Base-by-base conservation (phyloP, 1,139 yeast species). In the Candida labiduridarum region DNA sequence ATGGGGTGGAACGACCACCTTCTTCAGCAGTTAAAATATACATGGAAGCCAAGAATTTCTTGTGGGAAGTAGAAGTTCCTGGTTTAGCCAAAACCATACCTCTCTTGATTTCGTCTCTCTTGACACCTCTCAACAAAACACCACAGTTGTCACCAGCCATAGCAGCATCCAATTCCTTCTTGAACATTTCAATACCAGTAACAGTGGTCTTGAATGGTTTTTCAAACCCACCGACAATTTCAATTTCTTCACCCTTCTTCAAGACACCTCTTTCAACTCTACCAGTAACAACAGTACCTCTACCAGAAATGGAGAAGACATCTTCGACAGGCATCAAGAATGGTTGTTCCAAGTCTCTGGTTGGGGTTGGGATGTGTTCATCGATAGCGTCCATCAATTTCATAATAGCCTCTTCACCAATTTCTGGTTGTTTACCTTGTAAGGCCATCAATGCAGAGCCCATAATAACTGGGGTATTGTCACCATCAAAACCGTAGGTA, bases 91-190 rank as follows among this genome's bases (percentile, higher is more conserved):
- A 79, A 62, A 94, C 96, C 98, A 94, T 94, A 79, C 99, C 99
- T 80, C 99, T 90, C 76, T 83, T 82, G 63, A 94, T 81, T 68
- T 94, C 96, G 68, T 94, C 99, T 80, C 98, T 91, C 85, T 91
- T 92, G 70, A 92, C 84, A 83, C 99, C 99, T 83, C 99, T 91
- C 72, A 94, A 83, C 72, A 94, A 80, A 64, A 94, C 85, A 78
- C 99, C 99, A 72, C 97, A 96, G 76, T 95, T 94, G 80, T 94
- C 99, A 81, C 99, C 99, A 66, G 97, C 98, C 85, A 87, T 88
- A 61, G 98, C 98, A 65, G 85, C 83, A 77, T 91, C 98, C 67
- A 94, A 85, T 73, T 94, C 98, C 83, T 94, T 94, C 84, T 91
- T 92, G 85, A 92, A 94, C 97, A 91, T 92, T 82, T 94, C 99